Base-by-base conservation (phyloP, 441 rosid species). In the Gossypium gossypioides region DNA sequence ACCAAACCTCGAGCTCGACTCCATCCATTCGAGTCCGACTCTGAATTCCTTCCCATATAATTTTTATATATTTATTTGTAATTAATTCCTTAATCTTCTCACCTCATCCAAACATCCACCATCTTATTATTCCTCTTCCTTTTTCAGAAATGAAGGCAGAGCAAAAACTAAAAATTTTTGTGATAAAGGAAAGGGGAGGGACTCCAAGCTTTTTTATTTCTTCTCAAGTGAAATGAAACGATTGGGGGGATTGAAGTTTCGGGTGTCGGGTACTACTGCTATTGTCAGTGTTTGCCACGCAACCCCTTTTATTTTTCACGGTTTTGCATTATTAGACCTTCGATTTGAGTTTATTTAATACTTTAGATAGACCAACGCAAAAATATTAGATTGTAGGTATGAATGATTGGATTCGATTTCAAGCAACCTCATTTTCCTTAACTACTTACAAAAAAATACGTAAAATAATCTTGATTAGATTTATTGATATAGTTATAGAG, bases 1-100 rank as follows among this genome's bases (percentile, higher is more conserved):
- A 84, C 83, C 29, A 89, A 34, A 16, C 96, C 96, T 61, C 83
- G 87, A 57, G 87, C 92, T 62, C 83, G 82, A 79, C 89, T 80
- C 97, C 97, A 86, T 9, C 90, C 91, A 76, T 85, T 86, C 10
- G 91, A 76, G 79, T 80, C 85, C 66, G 89, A 77, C 63, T 58
- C 12, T 0, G 24, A 52, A 6, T 18, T 81, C 63, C 68, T 75
- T 57, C 82, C 84, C 94, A 87, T 82, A 58, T n/a, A 13, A 58
- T 2, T 44, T 42, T 8, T 50, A n/a, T 21, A 3, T 56, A 21
- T 58, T 6, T 37, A 18, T 50, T 50, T 3, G 18, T 34, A 44
- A 44, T 44, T 10, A 8, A 44, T 18, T 12, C 12, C 24, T 5
- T n/a, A 61, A 32, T 6, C 18, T 0, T 55, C 56, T 56, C 69